Percentiles rank a stretch among this genome's conserved stretches.
phyloP scores from a whole-genome alignment of 108 stramenopile genomes.

The Cyclotella cryptica region DNA sequence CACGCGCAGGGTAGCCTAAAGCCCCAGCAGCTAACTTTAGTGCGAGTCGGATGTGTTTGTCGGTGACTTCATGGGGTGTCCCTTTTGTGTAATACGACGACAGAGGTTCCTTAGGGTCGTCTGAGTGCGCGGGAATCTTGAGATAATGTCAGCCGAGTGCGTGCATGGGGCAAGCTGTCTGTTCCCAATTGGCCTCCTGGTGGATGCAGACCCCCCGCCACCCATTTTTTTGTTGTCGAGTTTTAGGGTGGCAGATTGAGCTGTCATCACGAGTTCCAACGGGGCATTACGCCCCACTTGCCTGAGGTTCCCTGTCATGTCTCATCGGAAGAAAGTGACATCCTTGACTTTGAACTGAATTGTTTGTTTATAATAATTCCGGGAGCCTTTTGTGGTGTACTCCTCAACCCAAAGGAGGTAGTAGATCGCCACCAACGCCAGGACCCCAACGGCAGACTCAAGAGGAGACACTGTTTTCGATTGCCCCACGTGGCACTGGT shows the following conservation, averaged over 20 bases:
- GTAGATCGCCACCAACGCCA: constrained; percentile 17
- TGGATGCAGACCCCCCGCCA: no score
- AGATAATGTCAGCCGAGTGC: neutral
- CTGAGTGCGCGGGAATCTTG: neutral
- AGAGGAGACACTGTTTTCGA: neutral
- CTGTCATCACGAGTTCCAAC: neutral
- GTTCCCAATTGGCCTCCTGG: neutral
- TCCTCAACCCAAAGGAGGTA: constrained; percentile 15
- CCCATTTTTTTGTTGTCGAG: no score
- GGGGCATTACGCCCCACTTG: neutral
- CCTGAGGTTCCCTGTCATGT: neutral
- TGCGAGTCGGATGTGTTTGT: neutral
- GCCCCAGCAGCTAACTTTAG: constrained; percentile 4
- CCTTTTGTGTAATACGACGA: neutral
- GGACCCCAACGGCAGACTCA: neutral
- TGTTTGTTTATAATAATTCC: constrained; percentile 14
- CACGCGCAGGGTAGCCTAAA: constrained; percentile 9
- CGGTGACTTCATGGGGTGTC: neutral
- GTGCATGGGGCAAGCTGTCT: neutral
- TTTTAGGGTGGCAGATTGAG: no score
- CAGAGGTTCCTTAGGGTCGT: neutral
- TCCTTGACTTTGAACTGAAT: constrained; percentile 7
- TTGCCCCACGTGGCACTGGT: neutral
- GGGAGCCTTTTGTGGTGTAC: constrained; percentile 6
- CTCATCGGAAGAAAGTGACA: neutral